Percentiles rank a stretch among this genome's conserved stretches.
phyloP scores from a whole-genome alignment of 2,329 filamentous ascomycete genomes.

The Trichophyton schoenleinii region DNA sequence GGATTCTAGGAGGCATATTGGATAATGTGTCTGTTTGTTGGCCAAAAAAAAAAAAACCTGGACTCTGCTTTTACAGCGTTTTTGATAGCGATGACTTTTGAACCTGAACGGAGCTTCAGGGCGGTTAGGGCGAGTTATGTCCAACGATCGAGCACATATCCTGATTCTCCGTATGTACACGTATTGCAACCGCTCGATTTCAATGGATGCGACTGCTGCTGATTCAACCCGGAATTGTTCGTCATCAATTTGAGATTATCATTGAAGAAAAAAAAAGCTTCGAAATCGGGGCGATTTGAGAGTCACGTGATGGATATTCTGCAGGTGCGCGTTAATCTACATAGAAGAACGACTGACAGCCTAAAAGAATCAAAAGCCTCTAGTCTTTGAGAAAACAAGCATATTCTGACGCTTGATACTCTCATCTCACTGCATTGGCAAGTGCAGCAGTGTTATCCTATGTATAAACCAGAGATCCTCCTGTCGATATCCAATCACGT shows the following conservation, averaged over 20 bases:
- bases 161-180: background rate
- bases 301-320: background rate
- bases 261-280: background rate
- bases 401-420: too few relatives aligned
- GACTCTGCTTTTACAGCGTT: background rate
- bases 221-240: background rate
- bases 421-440: too few relatives aligned
- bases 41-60: background rate
- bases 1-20: slow-evolving; percentile 10
- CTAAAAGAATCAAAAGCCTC: too few relatives aligned
- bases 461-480: too few relatives aligned
- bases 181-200: background rate
- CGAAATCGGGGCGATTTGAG: background rate
- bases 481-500: too few relatives aligned
- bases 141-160: background rate
- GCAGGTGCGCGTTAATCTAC: background rate
- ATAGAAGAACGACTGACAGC: background rate
- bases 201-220: background rate
- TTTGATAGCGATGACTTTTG: background rate
- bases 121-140: background rate
- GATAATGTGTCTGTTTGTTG: background rate
- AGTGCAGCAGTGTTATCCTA: too few relatives aligned
- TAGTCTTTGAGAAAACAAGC: too few relatives aligned
- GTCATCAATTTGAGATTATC: background rate
- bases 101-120: background rate